phyloP scores from a whole-genome alignment of 768 basidiomycete genomes.

The Sistotremastrum niveocremeum region DNA sequence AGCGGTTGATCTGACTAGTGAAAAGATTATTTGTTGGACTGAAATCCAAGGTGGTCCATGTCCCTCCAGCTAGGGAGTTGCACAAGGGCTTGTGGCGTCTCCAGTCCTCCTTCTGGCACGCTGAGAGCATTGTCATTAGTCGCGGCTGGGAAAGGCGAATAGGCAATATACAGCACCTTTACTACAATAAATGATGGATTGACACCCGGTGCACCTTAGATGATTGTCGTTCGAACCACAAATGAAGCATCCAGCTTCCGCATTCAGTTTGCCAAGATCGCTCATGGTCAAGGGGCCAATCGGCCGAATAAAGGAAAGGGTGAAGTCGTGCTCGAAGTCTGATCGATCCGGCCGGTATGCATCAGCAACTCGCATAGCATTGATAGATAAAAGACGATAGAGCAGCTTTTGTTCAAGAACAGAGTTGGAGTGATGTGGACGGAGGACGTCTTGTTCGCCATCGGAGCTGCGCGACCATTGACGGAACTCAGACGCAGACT shows the following conservation, averaged over 20 bases:
- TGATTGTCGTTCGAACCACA: conserved; percentile 23
- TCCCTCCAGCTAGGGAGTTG: conserved; percentile 24
- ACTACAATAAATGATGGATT: conserved; percentile 23
- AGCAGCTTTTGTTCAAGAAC: conserved; percentile 14
- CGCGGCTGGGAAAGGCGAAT: too few species aligned
- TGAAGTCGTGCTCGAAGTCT: conserved; percentile 13
- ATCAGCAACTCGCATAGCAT: conserved; percentile 18
- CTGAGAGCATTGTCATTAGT: conserved; percentile 8
- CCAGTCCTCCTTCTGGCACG: conserved; percentile 31
- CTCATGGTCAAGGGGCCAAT: conserved; percentile 21
- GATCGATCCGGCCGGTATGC: conserved; percentile 13
- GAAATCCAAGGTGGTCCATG: conserved; percentile 21
- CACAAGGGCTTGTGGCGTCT: conserved; percentile 23
- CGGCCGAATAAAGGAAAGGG: conserved; percentile 24
- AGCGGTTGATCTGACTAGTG: not conserved
- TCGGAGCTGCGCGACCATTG: too few species aligned
- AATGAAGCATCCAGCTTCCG: conserved; percentile 22
- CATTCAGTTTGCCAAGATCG: conserved; percentile 24
- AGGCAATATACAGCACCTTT: conserved; percentile 12
- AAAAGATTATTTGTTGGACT: not conserved
- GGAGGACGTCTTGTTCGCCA: too few species aligned
- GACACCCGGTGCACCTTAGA: conserved; percentile 21
- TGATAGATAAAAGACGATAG: conserved; percentile 19
- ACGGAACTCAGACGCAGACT: too few species aligned
- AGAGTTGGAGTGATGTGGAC: too few species aligned